A percentile compares a stretch with the other conserved stretches of the same genome.
phyloP scores from a whole-genome alignment of 2,329 filamentous ascomycete species.

The Ophiocordyceps camponoti-saundersi region DNA sequence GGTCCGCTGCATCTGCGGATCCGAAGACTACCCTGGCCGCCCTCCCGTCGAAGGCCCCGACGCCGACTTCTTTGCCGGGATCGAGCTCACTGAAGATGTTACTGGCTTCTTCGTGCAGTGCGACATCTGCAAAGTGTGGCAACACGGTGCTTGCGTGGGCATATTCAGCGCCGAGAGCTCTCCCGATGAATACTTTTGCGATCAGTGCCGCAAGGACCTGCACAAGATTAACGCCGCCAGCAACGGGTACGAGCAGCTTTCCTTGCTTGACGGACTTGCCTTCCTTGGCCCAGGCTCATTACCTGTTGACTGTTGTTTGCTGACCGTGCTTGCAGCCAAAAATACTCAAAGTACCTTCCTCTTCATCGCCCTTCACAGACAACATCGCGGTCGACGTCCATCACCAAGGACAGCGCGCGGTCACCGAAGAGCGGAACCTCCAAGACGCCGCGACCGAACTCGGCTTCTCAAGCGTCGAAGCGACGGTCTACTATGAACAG shows the following conservation, averaged over 20 bases:
- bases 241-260: constrained; percentile 56
- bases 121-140: constrained; percentile 96
- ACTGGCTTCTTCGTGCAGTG: constrained; percentile 97
- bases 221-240: constrained; percentile 67
- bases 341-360: constrained; percentile 49
- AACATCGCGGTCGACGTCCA: constrained; percentile 45
- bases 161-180: constrained; percentile 88
- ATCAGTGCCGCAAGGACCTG: constrained; percentile 80
- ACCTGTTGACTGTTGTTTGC: background rate
- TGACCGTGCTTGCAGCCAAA: constrained; percentile 27
- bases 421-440: constrained; percentile 35
- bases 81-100: constrained; percentile 63
- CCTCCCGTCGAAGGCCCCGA: constrained; percentile 45
- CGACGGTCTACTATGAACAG: constrained; percentile 96
- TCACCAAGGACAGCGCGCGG: constrained; percentile 43
- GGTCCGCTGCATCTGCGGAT: constrained; percentile 87
- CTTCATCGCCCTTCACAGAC: constrained; percentile 38
- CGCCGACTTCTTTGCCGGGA: constrained; percentile 37
- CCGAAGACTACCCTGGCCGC: constrained; percentile 85
- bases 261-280: background rate
- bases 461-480: constrained; percentile 48
- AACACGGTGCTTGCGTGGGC: constrained; percentile 92
- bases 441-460: constrained; percentile 37
- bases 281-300: background rate
- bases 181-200: constrained; percentile 96